A percentile compares a stretch with the other conserved stretches of the same genome.
Conservation (phyloP, 345 rosid species). For the Eucalyptus globulus region DNA sequence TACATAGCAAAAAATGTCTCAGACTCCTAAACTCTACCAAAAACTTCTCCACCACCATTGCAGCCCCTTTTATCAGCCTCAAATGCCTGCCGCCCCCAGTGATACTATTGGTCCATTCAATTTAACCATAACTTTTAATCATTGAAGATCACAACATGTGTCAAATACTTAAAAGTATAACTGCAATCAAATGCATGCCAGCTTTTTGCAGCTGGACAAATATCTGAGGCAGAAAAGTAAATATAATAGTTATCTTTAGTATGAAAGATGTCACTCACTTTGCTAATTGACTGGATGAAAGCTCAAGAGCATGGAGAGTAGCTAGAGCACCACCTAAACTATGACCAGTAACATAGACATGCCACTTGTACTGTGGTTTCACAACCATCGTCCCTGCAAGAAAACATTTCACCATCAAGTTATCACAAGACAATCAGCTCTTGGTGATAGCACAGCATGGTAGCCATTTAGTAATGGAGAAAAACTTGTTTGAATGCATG, state of each 20-base stretch:
- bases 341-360: slow-evolving; percentile 91
- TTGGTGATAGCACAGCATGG: neutral
- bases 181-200: neutral
- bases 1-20: no score
- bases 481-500: no score
- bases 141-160: neutral
- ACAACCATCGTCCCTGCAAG: slow-evolving; percentile 41
- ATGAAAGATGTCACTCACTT: slow-evolving; percentile 34
- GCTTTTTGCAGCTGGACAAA: neutral
- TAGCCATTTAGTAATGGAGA: neutral
- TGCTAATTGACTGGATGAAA: slow-evolving; percentile 77
- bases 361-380: slow-evolving; percentile 46
- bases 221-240: neutral
- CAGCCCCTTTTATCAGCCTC: no score
- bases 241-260: neutral
- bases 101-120: neutral
- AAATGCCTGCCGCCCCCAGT: no score
- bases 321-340: slow-evolving; percentile 98
- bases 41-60: no score
- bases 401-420: neutral
- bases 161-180: neutral
- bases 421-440: neutral
- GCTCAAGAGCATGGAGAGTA: slow-evolving; percentile 87
- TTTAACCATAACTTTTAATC: neutral
- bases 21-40: no score